Base-by-base conservation (phyloP, 192 early-diverging fungal genomes). In the Coemansia aciculifera region DNA sequence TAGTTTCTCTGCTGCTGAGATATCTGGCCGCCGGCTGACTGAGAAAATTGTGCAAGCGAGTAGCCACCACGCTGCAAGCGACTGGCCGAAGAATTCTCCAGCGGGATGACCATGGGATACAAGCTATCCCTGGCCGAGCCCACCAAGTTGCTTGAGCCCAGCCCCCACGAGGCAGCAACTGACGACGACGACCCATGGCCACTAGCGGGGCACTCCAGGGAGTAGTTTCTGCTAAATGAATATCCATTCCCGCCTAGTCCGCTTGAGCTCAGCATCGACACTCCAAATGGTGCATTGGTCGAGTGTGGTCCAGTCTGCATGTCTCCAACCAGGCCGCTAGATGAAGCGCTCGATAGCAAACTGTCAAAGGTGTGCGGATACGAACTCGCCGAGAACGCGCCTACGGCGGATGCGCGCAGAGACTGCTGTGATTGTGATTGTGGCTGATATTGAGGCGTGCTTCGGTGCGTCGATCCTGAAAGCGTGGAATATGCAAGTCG, bases 21-120 rank as follows among this genome's bases (percentile, higher is more conserved):
- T 48, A 19, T 19, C 46, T 48, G 46, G 46, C 8, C 8, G 19
- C 46, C 7, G 46, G 46, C 8, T 5, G 46, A 21, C n/a, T 21
- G n/a, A 19, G 46, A 48, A 10, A 48, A 21, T n/a, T 48, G 46
- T 21, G 46, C 46, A 21, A 48, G 46, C 46, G 65, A 63, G 32
- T 67, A 61, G 10, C 39, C 39, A n/a, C 34, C 27, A 15, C 48
- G 54, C 59, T 73, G 71, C 24, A 57, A 9, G 54, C 51, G 54
- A n/a, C 43, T 61, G 17, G 64, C 24, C 4, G 66, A 19, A 12
- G 63, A 12, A 5, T n/a, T 54, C 12, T 36, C 49, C 24, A 74
- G 38, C 9, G 78, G 63, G 27, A 81, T 31, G n/a, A 60, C 57
- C 79, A 81, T 81, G 4, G 79, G 79, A 29, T 81, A 72, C 15